A percentile compares a stretch with the other conserved stretches of the same genome.
Evolutionary conservation across 306 rosid genomes (phyloP).

Genomic region (Cucumis sativus): Cucumber_9930_V3 NC_026657.2:9121501-9122000

Average conservation of each 20-base stretch:
- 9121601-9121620: slow-evolving; percentile 58
- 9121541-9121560: slow-evolving; percentile 46
- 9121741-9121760: slow-evolving; percentile 58
- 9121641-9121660: slow-evolving; percentile 26
- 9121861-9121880: slow-evolving; percentile 72
- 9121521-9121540: slow-evolving; percentile 43
- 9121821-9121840: slow-evolving; percentile 40
- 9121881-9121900: slow-evolving; percentile 52
- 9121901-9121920: slow-evolving; percentile 46
- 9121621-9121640: slow-evolving; percentile 35
- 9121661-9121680: slow-evolving; percentile 52
- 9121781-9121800: slow-evolving; percentile 55
- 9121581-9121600: slow-evolving; percentile 52
- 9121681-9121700: slow-evolving; percentile 78
- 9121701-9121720: slow-evolving; percentile 73
- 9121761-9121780: slow-evolving; percentile 65
- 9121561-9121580: slow-evolving; percentile 47
- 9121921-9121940: slow-evolving; percentile 27
- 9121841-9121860: slow-evolving; percentile 53
- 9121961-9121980: slow-evolving; percentile 25
- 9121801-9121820: slow-evolving; percentile 38
- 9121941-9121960: slow-evolving; percentile 42
- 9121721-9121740: slow-evolving; percentile 23
- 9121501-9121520: slow-evolving; percentile 53
- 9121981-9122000: slow-evolving; percentile 75